Evolutionary conservation across 805 yeast genomes (phyloP).

Genomic region (Candida methanosorbosa): DNA sequence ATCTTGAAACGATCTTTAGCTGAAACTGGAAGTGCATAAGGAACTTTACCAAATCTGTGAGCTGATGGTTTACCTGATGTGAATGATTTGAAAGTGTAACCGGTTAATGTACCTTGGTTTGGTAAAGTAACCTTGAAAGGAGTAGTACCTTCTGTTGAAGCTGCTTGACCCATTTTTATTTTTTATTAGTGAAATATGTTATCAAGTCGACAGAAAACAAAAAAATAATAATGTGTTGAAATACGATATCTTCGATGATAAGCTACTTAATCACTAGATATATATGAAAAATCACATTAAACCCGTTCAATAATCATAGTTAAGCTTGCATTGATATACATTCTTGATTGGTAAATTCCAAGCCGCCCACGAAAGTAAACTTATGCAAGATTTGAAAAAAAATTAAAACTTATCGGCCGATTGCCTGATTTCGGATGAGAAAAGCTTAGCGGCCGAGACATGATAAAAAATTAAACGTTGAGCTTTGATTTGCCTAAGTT

Average conservation of each 20-base stretch:
- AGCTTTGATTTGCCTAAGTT: too few relatives aligned
- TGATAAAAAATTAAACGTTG: too few relatives aligned
- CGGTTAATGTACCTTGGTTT: conserved; percentile 21
- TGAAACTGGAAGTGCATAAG: conserved; percentile 25
- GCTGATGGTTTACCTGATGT: conserved; percentile 11
- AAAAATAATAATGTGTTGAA: conserved; percentile 2
- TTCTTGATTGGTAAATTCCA: too few relatives aligned
- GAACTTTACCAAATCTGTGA: conserved; percentile 22
- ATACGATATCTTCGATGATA: not conserved
- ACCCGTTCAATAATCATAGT: too few relatives aligned
- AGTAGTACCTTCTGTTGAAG: conserved; percentile 14
- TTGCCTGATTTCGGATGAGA: too few relatives aligned
- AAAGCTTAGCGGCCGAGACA: too few relatives aligned
- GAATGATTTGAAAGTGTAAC: conserved; percentile 13
- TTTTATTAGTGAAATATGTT: not conserved
- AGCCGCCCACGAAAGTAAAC: too few relatives aligned
- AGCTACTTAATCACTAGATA: too few relatives aligned
- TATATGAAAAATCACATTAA: too few relatives aligned
- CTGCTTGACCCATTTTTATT: conserved; percentile 13
- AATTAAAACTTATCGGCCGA: too few relatives aligned
- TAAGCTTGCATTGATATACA: too few relatives aligned
- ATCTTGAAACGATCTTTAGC: conserved; percentile 25
- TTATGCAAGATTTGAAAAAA: too few relatives aligned
- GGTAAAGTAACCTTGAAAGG: conserved; percentile 12
- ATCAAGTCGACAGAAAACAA: not conserved